Evolutionary conservation across 176 grass and related monocot genomes (phyloP), one percentile per base, ranked within the genome.

Genomic region (Dactylis glomerata): DNA sequence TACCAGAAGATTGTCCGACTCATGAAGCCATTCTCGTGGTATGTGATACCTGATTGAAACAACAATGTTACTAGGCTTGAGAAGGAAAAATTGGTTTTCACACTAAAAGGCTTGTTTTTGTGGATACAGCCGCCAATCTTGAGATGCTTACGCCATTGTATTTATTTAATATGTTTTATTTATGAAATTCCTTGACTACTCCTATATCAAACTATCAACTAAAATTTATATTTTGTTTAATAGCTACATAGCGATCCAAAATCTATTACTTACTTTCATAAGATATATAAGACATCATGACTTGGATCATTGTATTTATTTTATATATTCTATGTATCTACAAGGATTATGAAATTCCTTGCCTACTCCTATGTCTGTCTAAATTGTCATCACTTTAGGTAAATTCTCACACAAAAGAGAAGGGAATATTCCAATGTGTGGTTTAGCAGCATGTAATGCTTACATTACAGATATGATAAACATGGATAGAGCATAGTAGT

Each of bases 11-110:
- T 98, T 98, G 66, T 74, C 83, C 8, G 78, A 87, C n/a, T 82
- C 75, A 55, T 92, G 86, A 61, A 95, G 88, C 96, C 96, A 98
- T 73, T 86, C 96, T 78, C 91, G 88, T 79, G 96, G 96, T 56
- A 98, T 85, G 79, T 98, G 96, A 82, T 98, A 98, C 95, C 95
- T 98, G 85, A 68, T 87, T 76, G 41, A 86, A 79, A 72, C 1
- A 84, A 79, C 46, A 77, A 5, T 1, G 37, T 69, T 62, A 67
- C 23, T 22, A 61, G 20, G 79, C 40, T 26, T 44, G 17, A 80
- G 76, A 59, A 50, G 2, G 32, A 66, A 31, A 73, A 46, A 73
- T 31, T 68, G 44, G 70, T 47, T 68, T 33, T 68, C 4, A 68
- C 4, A 20, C 8, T 20, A 73, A 73, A 49, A 73, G 52, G 22